These are phyloP conservation scores for Fusarium tanahbumbuense DNA, from an alignment of 2,329 filamentous ascomycete species.

Conservation along the genomic window DNA sequence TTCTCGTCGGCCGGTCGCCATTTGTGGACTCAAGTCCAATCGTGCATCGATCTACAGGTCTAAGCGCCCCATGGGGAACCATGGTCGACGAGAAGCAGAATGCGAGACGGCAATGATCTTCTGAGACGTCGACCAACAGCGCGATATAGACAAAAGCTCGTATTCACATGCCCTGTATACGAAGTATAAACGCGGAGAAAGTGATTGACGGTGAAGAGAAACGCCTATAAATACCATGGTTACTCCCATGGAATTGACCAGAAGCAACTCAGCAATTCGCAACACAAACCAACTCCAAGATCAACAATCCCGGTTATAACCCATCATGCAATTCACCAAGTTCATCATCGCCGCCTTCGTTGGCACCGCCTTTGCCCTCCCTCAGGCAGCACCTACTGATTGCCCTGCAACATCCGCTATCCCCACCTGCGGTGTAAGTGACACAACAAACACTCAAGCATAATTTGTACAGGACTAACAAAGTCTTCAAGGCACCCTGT, in stretches of 20 bases:
- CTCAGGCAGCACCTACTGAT: constrained; percentile 28
- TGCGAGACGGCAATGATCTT: not conserved
- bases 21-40: constrained; percentile 8
- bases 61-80: constrained; percentile 22
- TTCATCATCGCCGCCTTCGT: constrained; percentile 26
- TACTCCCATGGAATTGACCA: not conserved
- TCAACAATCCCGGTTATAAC: not conserved
- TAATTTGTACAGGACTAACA: not conserved
- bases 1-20: constrained; percentile 17
- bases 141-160: not conserved
- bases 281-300: not conserved
- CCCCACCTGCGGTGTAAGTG: constrained; percentile 36
- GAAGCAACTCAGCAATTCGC: not conserved
- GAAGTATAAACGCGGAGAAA: not conserved
- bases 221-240: constrained; percentile 16
- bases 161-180: not conserved
- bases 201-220: not conserved
- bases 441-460: rapidly evolving
- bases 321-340: constrained; percentile 29
- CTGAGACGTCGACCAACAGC: not conserved
- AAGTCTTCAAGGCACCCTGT: constrained; percentile 15
- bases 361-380: constrained; percentile 22
- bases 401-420: constrained; percentile 37
- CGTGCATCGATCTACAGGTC: constrained; percentile 21
- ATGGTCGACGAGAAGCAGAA: constrained; percentile 2